phyloP scores from a whole-genome alignment of 1,139 yeast species.

The Meyerozyma carpophila region DNA sequence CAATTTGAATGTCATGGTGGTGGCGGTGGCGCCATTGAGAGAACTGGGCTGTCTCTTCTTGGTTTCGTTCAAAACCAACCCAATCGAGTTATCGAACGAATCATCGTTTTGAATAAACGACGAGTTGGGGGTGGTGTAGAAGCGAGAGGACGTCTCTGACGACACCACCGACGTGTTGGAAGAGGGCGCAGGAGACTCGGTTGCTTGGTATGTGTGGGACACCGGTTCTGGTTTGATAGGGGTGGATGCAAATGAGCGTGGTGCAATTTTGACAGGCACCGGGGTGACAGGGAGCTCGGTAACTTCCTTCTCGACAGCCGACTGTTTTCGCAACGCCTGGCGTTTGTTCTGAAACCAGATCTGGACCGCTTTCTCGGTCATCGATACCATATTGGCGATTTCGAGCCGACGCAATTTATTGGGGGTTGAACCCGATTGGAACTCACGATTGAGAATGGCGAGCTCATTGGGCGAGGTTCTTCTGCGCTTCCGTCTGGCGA shows the following conservation, averaged over 20 bases:
- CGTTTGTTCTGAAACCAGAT: conserved; percentile 97
- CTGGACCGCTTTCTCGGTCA: conserved; percentile 97
- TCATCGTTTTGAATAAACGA: conserved; percentile 13
- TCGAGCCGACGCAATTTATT: conserved; percentile 67
- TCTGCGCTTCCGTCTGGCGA: conserved; percentile 90
- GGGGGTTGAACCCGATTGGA: conserved; percentile 73
- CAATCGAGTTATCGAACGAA: conserved; percentile 16
- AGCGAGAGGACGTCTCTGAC: conserved; percentile 10
- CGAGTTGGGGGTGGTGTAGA: conserved; percentile 15
- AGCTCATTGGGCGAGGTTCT: conserved; percentile 89
- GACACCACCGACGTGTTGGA: conserved; percentile 4
- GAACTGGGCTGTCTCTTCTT: conserved; percentile 35
- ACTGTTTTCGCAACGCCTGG: conserved; percentile 66
- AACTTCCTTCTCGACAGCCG: conserved; percentile 35
- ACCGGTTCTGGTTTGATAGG: conserved; percentile 20
- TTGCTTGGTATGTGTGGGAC: conserved; percentile 1
- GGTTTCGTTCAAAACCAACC: conserved; percentile 28
- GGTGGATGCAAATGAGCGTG: conserved; percentile 15
- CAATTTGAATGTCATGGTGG: conserved; percentile 40
- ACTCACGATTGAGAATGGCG: conserved; percentile 73
- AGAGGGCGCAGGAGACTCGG: conserved; percentile 7
- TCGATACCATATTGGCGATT: conserved; percentile 72
- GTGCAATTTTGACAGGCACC: conserved; percentile 2
- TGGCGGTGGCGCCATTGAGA: conserved; percentile 26
- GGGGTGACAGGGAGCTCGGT: conserved; percentile 43